Evolutionary conservation across 139 green algal genomes (phyloP).

Genomic region (Coelastrella sp.): DNA sequence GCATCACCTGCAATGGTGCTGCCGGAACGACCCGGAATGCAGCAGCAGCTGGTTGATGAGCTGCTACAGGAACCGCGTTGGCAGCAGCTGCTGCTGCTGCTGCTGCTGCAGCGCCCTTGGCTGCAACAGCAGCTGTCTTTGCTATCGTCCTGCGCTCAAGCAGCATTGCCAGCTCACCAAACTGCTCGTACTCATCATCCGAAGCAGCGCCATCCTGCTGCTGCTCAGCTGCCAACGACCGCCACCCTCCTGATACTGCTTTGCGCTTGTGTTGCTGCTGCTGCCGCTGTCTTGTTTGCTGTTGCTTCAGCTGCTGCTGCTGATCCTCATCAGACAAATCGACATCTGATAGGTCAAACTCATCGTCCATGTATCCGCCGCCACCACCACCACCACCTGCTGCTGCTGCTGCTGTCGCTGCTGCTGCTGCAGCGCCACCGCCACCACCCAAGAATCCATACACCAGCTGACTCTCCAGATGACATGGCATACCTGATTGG

Average conservation of each 20-base stretch:
- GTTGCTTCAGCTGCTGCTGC: constrained; percentile 20
- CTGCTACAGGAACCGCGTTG: background rate
- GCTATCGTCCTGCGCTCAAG: background rate
- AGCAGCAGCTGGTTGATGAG: background rate
- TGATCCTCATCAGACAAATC: background rate
- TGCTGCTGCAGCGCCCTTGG: background rate
- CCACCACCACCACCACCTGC: background rate
- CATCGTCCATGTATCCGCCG: background rate
- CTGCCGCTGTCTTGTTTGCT: background rate
- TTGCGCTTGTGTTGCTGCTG: background rate
- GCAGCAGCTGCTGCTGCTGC: background rate
- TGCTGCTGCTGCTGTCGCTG: constrained; percentile 20
- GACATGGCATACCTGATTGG: too few species aligned
- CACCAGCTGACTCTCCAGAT: background rate
- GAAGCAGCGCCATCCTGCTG: background rate
- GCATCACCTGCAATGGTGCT: background rate
- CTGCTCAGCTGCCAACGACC: too few species aligned
- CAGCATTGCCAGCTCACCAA: background rate
- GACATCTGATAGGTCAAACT: constrained; percentile 1
- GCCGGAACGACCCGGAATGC: background rate
- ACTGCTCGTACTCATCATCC: background rate
- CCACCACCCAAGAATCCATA: background rate
- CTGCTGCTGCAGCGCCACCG: constrained; percentile 10
- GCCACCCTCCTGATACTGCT: background rate
- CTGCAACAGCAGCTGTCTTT: background rate